phyloP scores from a whole-genome alignment of 441 rosid genomes.

The Hypseocharis bilobata region DNA sequence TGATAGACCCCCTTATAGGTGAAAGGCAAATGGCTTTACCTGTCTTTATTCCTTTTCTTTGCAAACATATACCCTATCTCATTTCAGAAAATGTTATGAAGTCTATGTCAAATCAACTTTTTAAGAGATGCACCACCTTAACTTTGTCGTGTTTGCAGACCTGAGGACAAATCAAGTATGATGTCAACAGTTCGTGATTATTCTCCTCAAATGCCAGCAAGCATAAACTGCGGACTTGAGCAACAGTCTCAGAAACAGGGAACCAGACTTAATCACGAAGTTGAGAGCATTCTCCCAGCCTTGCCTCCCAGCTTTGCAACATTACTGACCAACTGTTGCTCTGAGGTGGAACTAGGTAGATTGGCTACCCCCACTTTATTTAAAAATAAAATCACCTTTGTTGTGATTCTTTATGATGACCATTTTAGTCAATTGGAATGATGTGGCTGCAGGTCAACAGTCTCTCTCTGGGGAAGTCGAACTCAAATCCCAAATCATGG shows the following conservation, averaged over 20 bases:
- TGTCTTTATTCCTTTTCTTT: not conserved
- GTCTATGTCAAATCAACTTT: not conserved
- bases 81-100: no score
- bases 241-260: constrained; percentile 20
- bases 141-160: not conserved
- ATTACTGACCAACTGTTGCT: constrained; percentile 44
- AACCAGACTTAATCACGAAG: constrained; percentile 19
- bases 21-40: not conserved
- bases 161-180: constrained; percentile 2
- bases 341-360: constrained; percentile 44
- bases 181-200: not conserved
- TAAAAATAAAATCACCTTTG: constrained; percentile 8
- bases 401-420: constrained; percentile 14
- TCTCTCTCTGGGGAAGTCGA: constrained; percentile 30
- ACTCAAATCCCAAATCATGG: constrained; percentile 68
- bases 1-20: not conserved
- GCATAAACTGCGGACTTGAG: constrained; percentile 1
- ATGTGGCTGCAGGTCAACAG: constrained; percentile 32
- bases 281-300: constrained; percentile 23
- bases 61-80: no score
- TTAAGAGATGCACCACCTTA: not conserved
- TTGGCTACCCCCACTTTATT: not conserved
- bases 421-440: constrained; percentile 17
- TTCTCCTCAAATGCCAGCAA: not conserved
- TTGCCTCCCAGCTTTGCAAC: constrained; percentile 75